phyloP scores from a whole-genome alignment of 2,329 filamentous ascomycete species.

The Pyricularia pennisetigena region DNA sequence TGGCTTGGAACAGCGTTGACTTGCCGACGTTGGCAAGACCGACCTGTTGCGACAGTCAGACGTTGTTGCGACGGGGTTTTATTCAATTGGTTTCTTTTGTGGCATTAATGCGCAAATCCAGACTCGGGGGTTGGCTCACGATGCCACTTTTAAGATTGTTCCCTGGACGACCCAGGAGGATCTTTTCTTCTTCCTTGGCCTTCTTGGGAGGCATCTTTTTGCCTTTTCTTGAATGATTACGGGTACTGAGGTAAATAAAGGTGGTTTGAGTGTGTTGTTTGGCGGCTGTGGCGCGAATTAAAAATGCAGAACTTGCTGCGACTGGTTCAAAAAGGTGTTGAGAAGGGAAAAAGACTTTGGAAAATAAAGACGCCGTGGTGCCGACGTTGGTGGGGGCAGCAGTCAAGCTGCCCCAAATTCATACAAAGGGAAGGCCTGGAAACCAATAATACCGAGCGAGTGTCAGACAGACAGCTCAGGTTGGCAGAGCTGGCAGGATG shows the following conservation, averaged over 20 bases:
- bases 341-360: conserved; percentile 39
- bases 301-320: conserved; percentile 55
- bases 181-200: conserved; percentile 82
- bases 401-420: conserved; percentile 2
- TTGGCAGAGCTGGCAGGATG: background rate
- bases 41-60: conserved; percentile 47
- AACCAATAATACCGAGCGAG: background rate
- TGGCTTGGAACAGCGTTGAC: conserved; percentile 98
- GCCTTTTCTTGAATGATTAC: conserved; percentile 39
- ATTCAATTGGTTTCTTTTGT: background rate
- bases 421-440: background rate
- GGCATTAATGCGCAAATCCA: background rate
- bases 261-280: conserved; percentile 37
- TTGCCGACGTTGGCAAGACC: conserved; percentile 99
- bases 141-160: conserved; percentile 99
- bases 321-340: conserved; percentile 36
- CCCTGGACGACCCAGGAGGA: conserved; percentile 88
- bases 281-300: conserved; percentile 26
- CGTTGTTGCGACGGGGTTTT: conserved; percentile 1
- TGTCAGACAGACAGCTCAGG: background rate
- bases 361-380: conserved; percentile 33
- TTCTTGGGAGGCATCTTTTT: conserved; percentile 93
- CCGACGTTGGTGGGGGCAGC: background rate
- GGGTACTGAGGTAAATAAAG: conserved; percentile 35
- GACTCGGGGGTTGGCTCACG: conserved; percentile 44